Percentiles rank a stretch among this genome's conserved stretches.
These are phyloP conservation scores for Penicillium sclerotigenum DNA, from an alignment of 2,329 filamentous ascomycete genomes.

Conservation along the genomic window DNA sequence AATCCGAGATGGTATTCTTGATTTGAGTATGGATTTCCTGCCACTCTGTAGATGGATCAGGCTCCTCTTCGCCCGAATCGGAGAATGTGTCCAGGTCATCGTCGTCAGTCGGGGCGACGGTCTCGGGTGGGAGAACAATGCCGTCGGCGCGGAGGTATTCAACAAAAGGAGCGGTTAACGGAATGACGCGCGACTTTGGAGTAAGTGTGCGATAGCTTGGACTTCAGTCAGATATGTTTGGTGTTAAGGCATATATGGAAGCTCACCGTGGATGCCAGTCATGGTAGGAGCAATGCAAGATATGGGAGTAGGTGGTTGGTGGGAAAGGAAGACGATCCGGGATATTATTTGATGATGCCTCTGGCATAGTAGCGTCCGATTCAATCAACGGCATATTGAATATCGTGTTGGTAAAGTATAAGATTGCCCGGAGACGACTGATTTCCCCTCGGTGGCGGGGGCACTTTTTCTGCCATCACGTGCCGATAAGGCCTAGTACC, in stretches of 20 bases:
- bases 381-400: constrained; percentile 32
- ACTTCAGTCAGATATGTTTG: constrained; percentile 9
- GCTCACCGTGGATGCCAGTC: constrained; percentile 76
- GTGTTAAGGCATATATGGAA: neutral
- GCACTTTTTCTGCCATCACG: constrained; percentile 24
- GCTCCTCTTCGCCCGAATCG: constrained; percentile 57
- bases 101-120: constrained; percentile 32
- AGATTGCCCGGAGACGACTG: neutral
- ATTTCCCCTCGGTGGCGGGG: constrained; percentile 15
- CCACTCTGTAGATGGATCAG: constrained; percentile 56
- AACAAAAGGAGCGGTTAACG: constrained; percentile 71
- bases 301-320: constrained; percentile 78
- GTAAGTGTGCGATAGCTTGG: constrained; percentile 71
- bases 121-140: constrained; percentile 68
- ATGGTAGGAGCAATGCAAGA: constrained; percentile 92
- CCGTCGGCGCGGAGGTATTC: constrained; percentile 88
- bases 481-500: constrained; percentile 19
- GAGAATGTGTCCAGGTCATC: constrained; percentile 52
- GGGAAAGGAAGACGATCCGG: constrained; percentile 64
- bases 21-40: constrained; percentile 73
- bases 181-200: constrained; percentile 81
- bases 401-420: neutral
- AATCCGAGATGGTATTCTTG: constrained; percentile 70
- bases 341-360: constrained; percentile 15
- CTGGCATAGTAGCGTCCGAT: constrained; percentile 16